These are phyloP conservation scores for Xylariales sp. DNA, from an alignment of 2,329 filamentous ascomycete species.

Conservation along the genomic window DNA sequence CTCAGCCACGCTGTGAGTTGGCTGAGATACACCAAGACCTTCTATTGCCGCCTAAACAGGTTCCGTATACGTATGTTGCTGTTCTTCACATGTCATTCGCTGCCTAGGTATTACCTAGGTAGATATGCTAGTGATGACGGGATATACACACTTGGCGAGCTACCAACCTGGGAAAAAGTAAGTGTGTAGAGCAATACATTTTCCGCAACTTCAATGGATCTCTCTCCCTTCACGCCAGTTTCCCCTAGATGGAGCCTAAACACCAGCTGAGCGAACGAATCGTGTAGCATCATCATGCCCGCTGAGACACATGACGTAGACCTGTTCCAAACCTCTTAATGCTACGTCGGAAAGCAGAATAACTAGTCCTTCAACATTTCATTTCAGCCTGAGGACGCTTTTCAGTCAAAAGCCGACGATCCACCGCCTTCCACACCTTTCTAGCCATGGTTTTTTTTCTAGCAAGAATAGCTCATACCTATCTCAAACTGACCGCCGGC, in stretches of 20 bases:
- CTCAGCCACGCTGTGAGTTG: constrained; percentile 7
- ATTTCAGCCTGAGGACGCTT: not conserved
- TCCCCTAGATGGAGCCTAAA: not conserved
- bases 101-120: no score
- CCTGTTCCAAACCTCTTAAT: constrained; percentile 17
- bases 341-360: constrained; percentile 6
- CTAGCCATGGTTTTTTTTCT: not conserved
- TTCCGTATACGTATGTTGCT: no score
- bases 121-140: not conserved
- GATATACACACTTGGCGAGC: not conserved
- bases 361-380: not conserved
- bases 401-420: not conserved
- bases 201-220: not conserved
- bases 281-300: not conserved
- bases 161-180: not conserved
- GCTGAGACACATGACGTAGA: not conserved
- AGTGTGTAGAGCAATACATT: not conserved
- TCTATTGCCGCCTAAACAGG: no score
- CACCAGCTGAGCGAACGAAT: not conserved
- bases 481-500: not conserved
- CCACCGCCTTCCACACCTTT: not conserved
- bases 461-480: not conserved
- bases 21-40: not conserved
- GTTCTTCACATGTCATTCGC: constrained; percentile 17
- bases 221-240: not conserved